These are phyloP conservation scores for Chrysoporthe puriensis DNA, from an alignment of 2,329 filamentous ascomycete species.

Conservation along the genomic window DNA sequence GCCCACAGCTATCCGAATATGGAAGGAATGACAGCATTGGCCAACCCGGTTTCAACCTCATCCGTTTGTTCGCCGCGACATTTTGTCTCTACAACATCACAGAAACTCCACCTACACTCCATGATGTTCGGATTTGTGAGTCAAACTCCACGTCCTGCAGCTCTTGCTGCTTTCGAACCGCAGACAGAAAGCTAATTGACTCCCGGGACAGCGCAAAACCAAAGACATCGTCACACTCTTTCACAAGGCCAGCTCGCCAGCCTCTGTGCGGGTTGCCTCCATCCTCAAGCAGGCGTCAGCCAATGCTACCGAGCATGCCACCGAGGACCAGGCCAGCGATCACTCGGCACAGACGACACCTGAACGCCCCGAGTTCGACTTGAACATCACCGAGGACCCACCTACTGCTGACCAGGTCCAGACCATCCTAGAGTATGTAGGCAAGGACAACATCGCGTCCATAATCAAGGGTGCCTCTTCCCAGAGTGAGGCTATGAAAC, in stretches of 20 bases:
- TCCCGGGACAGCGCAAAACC: constrained; percentile 65
- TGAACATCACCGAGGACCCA: constrained; percentile 52
- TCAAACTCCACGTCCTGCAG: constrained; percentile 13
- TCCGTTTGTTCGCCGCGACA: constrained; percentile 6
- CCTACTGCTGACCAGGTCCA: constrained; percentile 63
- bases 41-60: constrained; percentile 22
- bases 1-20: constrained; percentile 26
- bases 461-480: constrained; percentile 76
- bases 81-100: constrained; percentile 1
- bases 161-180: background rate
- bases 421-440: constrained; percentile 55
- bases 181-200: background rate
- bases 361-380: constrained; percentile 73
- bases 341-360: constrained; percentile 61
- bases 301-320: constrained; percentile 67
- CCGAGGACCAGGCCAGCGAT: constrained; percentile 74
- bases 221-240: constrained; percentile 95
- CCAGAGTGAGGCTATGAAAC: constrained; percentile 77
- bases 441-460: constrained; percentile 58
- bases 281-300: constrained; percentile 82
- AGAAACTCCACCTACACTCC: constrained; percentile 22
- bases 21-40: constrained; percentile 26
- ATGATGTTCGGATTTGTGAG: constrained; percentile 55
- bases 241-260: constrained; percentile 76
- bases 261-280: constrained; percentile 73